Evolutionary conservation across 805 yeast species (phyloP).

Genomic region (Cyberlindnera galapagoensis): DNA sequence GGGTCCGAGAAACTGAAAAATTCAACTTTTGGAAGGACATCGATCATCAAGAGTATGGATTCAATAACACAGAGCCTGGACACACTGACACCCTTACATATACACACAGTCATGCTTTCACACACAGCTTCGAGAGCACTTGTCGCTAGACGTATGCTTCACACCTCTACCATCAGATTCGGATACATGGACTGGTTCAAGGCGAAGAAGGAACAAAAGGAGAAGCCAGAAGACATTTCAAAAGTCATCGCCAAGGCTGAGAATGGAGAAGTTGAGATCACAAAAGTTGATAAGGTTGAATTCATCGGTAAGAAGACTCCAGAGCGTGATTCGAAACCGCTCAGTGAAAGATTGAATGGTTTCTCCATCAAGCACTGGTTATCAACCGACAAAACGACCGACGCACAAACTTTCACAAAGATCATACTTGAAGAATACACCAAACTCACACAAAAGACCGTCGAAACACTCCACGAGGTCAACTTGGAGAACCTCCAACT

Average conservation of each 20-base stretch:
- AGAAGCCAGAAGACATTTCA: constrained; percentile 19
- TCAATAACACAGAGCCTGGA: no score
- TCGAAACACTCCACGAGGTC: constrained; percentile 11
- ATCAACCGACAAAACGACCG: constrained; percentile 18
- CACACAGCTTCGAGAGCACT: no score
- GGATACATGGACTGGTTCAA: constrained; percentile 37
- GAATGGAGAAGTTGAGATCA: constrained; percentile 21
- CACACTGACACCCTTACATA: no score
- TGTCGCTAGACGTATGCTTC: constrained; percentile 21
- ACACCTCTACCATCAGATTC: constrained; percentile 17
- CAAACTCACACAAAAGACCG: constrained; percentile 7
- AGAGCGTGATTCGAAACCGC: constrained; percentile 7
- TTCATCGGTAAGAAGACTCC: constrained; percentile 19
- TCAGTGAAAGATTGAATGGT: constrained; percentile 16
- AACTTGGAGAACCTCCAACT: constrained; percentile 23
- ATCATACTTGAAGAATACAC: constrained; percentile 17
- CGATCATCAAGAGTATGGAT: no score
- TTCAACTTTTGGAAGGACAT: no score
- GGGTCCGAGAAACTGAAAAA: constrained; percentile 1
- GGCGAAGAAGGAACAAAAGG: constrained; percentile 24
- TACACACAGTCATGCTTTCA: no score
- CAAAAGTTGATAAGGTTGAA: constrained; percentile 21
- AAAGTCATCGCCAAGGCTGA: constrained; percentile 32
- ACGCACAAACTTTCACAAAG: constrained; percentile 23
- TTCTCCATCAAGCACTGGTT: constrained; percentile 32